These are phyloP conservation scores for Persicaria tinctoria DNA, from an alignment of 148 eudicot species.

Conservation along the genomic window DNA sequence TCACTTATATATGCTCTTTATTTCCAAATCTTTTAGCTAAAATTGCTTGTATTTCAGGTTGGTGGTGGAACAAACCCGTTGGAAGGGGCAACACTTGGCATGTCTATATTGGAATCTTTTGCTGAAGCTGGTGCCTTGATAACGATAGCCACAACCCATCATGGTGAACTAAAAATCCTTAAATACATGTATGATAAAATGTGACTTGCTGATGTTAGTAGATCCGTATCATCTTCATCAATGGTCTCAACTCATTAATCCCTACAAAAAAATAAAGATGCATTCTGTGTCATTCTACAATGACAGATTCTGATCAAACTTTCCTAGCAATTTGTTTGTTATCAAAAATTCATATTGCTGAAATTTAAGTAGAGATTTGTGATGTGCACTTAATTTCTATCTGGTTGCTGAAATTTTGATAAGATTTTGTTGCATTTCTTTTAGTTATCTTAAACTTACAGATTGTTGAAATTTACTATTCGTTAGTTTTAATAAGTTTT, in stretches of 20 bases:
- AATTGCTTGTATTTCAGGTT: slow-evolving; percentile 37
- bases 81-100: slow-evolving; percentile 99
- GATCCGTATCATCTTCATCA: neutral
- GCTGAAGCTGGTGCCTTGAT: slow-evolving; percentile 69
- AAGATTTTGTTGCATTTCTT: no score
- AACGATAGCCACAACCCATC: slow-evolving; percentile 92
- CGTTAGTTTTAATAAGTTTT: no score
- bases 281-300: neutral
- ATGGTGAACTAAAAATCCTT: slow-evolving; percentile 94
- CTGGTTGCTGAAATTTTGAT: no score
- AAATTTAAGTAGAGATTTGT: no score
- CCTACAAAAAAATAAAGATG: neutral
- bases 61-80: slow-evolving; percentile 99
- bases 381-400: no score
- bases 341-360: slow-evolving; percentile 67
- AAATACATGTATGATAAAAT: slow-evolving; percentile 62
- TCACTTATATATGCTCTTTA: neutral
- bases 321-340: slow-evolving; percentile 16
- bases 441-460: no score
- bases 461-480: no score
- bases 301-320: no score
- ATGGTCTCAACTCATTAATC: neutral
- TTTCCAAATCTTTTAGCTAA: neutral
- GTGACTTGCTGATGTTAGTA: neutral
- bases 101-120: slow-evolving; percentile 88